Percentiles rank a stretch among this genome's conserved stretches.
Evolutionary conservation across 352 stramenopile species (phyloP).

Genomic region (Pythium sukuiense): DNA sequence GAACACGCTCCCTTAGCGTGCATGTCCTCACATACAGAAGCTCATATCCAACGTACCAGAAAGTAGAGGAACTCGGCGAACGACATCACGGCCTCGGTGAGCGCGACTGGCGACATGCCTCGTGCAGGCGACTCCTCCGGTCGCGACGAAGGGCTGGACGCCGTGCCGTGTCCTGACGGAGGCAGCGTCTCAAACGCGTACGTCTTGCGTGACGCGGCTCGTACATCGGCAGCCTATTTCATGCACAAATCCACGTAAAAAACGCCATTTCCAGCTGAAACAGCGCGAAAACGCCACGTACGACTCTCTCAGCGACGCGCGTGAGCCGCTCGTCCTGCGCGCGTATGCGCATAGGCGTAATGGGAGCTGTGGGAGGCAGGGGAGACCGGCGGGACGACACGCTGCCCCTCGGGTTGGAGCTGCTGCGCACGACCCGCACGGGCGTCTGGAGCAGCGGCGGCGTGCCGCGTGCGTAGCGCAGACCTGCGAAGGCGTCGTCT

Average conservation of each 20-base stretch:
- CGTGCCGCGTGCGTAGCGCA: conserved; percentile 4
- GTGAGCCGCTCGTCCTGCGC: conserved; percentile 29
- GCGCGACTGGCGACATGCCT: conserved; percentile 63
- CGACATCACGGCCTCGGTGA: conserved; percentile 76
- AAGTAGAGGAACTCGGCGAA: conserved; percentile 84
- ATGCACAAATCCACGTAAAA: not conserved
- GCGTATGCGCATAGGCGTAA: conserved; percentile 31
- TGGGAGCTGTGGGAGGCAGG: conserved; percentile 19
- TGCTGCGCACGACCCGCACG: conserved; percentile 5
- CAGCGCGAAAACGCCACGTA: conserved; percentile 18
- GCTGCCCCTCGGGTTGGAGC: not conserved
- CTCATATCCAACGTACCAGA: conserved; percentile 56
- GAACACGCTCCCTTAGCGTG: not conserved
- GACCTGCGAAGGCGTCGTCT: not conserved
- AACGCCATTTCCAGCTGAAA: not conserved
- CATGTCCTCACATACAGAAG: conserved; percentile 2
- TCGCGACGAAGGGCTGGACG: conserved; percentile 30
- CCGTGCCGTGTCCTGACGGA: conserved; percentile 35
- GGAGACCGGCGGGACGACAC: conserved; percentile 11
- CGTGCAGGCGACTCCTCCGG: conserved; percentile 52
- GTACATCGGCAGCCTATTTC: conserved; percentile 27
- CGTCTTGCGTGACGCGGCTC: conserved; percentile 33
- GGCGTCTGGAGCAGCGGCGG: conserved; percentile 13
- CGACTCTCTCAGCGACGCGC: conserved; percentile 30
- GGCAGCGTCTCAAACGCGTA: conserved; percentile 70